phyloP scores from a whole-genome alignment of 805 yeast genomes.

The Jamesozyma rosinii region DNA sequence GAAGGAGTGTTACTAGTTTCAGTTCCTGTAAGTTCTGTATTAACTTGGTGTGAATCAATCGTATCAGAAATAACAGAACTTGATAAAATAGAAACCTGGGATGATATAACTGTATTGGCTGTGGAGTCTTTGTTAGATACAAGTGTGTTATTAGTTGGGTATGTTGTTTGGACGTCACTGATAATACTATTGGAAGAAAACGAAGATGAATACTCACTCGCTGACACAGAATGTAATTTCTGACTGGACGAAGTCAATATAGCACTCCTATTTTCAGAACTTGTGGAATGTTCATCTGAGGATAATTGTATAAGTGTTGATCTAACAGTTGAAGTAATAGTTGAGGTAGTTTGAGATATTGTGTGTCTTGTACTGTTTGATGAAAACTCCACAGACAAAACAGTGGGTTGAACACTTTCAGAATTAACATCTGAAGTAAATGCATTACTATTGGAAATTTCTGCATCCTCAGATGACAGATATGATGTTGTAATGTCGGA shows the following conservation, averaged over 20 bases:
- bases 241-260: background rate
- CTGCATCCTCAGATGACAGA: too few species aligned
- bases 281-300: background rate
- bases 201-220: background rate
- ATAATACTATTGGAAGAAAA: background rate
- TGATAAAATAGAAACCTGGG: background rate
- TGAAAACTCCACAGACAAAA: too few species aligned
- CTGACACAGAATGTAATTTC: background rate
- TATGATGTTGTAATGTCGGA: too few species aligned
- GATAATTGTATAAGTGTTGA: background rate
- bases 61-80: background rate
- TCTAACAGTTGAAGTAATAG: slow-evolving; percentile 7
- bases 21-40: background rate
- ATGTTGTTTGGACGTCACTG: too few species aligned
- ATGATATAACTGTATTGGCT: background rate
- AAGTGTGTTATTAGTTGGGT: background rate
- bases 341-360: slow-evolving; percentile 6
- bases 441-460: too few species aligned
- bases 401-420: too few species aligned
- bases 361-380: too few species aligned
- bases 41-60: background rate
- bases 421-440: too few species aligned
- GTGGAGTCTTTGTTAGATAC: background rate
- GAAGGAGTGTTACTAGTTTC: background rate
- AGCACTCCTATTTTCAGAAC: background rate